Conservation (phyloP, 2,329 filamentous ascomycete species). For the Stachybotrys elegans region DNA sequence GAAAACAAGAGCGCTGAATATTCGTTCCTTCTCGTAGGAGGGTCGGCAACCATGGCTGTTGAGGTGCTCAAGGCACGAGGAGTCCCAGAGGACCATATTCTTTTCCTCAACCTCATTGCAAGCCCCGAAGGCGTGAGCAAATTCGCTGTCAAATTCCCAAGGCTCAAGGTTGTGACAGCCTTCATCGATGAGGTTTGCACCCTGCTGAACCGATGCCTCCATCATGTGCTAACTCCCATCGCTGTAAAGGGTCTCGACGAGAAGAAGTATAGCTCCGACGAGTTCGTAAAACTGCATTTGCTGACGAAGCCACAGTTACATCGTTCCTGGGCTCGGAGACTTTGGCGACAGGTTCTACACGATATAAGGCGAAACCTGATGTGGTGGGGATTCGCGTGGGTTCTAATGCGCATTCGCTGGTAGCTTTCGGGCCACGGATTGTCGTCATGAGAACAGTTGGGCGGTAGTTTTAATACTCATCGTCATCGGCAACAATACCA, state of each 20-base stretch:
- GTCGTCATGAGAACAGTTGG: no score
- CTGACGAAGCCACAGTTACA: constrained; percentile 65
- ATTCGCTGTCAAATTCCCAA: constrained; percentile 85
- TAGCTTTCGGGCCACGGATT: no score
- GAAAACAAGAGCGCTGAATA: no score
- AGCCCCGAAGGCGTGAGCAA: constrained; percentile 87
- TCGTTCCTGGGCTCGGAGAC: constrained; percentile 87
- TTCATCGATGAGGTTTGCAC: constrained; percentile 80
- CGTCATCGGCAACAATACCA: constrained; percentile 48
- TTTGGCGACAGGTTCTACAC: constrained; percentile 97
- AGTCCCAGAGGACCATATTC: constrained; percentile 89
- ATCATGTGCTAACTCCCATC: no score
- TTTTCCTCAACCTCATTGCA: constrained; percentile 97
- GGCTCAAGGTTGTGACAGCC: constrained; percentile 85
- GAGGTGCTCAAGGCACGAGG: constrained; percentile 86
- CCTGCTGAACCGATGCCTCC: no score
- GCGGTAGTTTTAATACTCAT: constrained; percentile 54
- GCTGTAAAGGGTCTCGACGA: constrained; percentile 71
- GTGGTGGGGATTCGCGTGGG: no score
- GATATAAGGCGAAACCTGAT: constrained; percentile 44
- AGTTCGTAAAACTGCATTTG: constrained; percentile 13
- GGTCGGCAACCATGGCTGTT: constrained; percentile 94
- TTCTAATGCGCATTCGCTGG: no score
- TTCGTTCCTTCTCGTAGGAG: constrained; percentile 51
- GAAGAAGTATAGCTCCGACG: constrained; percentile 86